These are phyloP conservation scores for Macrophomina pseudophaseolina DNA, from an alignment of 2,329 filamentous ascomycete species.

Conservation along the genomic window DNA sequence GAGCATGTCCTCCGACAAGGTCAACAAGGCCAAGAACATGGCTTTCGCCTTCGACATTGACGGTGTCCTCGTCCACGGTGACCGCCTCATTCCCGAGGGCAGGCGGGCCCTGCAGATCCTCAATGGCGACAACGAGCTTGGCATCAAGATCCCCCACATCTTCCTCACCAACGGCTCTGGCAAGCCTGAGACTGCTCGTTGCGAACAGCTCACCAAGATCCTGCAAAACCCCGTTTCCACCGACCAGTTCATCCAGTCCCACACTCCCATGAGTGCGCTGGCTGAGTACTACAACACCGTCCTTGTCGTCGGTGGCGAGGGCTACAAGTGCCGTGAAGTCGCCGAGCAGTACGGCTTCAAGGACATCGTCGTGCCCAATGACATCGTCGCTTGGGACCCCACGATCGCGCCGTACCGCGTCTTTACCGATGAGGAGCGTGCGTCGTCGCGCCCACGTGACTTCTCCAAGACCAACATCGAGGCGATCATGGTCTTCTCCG, in stretches of 20 bases:
- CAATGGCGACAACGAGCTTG: conserved; percentile 77
- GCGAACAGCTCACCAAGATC: conserved; percentile 70
- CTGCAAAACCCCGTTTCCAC: conserved; percentile 68
- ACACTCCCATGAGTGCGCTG: conserved; percentile 77
- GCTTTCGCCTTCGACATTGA: conserved; percentile 81
- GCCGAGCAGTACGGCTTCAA: conserved; percentile 76
- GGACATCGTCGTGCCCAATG: conserved; percentile 74
- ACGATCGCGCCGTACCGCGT: conserved; percentile 71
- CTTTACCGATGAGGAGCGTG: conserved; percentile 71
- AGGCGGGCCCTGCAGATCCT: conserved; percentile 70
- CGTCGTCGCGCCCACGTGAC: conserved; percentile 70
- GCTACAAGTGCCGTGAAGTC: conserved; percentile 74
- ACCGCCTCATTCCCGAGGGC: conserved; percentile 71
- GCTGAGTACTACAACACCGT: conserved; percentile 79
- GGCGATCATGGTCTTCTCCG: conserved; percentile 76
- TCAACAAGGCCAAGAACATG: conserved; percentile 75
- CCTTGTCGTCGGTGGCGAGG: conserved; percentile 76
- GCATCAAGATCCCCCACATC: conserved; percentile 77
- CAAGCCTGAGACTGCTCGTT: conserved; percentile 69
- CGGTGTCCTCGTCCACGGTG: conserved; percentile 75
- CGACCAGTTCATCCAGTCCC: conserved; percentile 78
- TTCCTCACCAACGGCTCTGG: conserved; percentile 77
- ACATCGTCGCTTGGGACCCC: conserved; percentile 72
- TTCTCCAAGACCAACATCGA: conserved; percentile 75
- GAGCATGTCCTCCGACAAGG: conserved; percentile 69